Conservation (phyloP, 2,329 filamentous ascomycete species). For the Sclerotinia nivalis region DNA sequence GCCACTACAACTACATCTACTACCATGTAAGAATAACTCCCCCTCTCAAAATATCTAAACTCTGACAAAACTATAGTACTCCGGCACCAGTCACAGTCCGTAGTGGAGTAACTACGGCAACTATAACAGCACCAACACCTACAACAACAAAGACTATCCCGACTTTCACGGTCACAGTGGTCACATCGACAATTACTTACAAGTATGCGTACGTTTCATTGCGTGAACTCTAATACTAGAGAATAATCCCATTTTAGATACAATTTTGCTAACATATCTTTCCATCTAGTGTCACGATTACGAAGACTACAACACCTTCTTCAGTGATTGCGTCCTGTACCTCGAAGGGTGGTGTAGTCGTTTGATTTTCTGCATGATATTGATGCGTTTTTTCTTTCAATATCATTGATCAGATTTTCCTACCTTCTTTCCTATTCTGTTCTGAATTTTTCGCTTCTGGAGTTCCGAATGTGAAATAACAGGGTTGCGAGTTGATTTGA, state of each 20-base stretch:
- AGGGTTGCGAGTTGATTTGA: neutral
- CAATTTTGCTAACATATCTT: neutral
- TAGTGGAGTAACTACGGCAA: slow-evolving; percentile 13
- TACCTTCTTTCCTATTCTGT: neutral
- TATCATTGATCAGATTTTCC: no score
- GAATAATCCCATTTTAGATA: neutral
- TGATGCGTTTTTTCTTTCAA: neutral
- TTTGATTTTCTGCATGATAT: neutral
- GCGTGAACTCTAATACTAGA: neutral
- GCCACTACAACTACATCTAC: slow-evolving; percentile 10
- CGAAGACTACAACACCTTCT: slow-evolving; percentile 18
- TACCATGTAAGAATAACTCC: neutral
- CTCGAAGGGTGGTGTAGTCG: slow-evolving; percentile 9
- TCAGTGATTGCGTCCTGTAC: slow-evolving; percentile 13
- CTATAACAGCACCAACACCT: slow-evolving; percentile 18
- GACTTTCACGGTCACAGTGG: neutral
- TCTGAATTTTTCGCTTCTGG: neutral
- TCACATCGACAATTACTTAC: slow-evolving; percentile 9
- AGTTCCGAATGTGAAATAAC: neutral
- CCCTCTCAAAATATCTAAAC: neutral
- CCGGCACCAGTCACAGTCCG: slow-evolving; percentile 15
- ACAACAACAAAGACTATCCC: slow-evolving; percentile 10
- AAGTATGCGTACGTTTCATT: slow-evolving; percentile 20
- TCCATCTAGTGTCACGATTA: slow-evolving; percentile 17
- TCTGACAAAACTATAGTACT: slow-evolving; percentile 9